Evolutionary conservation across 2,329 filamentous ascomycete genomes (phyloP).

Genomic region (Magnaporthiopsis incrustans): DNA sequence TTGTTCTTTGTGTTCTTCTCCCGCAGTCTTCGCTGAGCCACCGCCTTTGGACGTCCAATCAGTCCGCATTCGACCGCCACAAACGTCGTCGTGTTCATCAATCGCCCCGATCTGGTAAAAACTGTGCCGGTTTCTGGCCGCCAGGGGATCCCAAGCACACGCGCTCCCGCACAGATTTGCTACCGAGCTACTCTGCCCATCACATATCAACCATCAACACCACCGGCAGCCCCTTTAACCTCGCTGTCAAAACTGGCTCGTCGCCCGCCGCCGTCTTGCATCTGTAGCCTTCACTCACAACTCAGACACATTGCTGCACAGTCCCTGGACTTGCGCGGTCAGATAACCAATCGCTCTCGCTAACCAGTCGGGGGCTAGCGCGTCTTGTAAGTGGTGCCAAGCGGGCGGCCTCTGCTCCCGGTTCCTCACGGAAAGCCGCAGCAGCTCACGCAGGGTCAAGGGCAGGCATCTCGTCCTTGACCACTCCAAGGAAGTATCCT

Average conservation of each 20-base stretch:
- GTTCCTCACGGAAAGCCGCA: background rate
- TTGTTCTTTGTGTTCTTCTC: background rate
- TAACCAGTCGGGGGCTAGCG: background rate
- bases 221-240: background rate
- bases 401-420: background rate
- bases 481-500: background rate
- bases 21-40: background rate
- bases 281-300: background rate
- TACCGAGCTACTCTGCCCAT: no score
- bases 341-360: background rate
- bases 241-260: background rate
- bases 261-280: background rate
- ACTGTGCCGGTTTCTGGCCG: background rate
- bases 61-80: background rate
- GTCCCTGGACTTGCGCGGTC: background rate
- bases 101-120: background rate
- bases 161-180: background rate
- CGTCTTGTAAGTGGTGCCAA: conserved; percentile 1
- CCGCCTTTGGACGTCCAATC: background rate
- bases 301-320: background rate
- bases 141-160: background rate
- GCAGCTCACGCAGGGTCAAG: background rate
- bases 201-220: no score
- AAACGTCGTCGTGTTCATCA: background rate
- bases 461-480: background rate